Evolutionary conservation across 331 rosid genomes (phyloP).

Genomic region (Acacia concinna): DNA sequence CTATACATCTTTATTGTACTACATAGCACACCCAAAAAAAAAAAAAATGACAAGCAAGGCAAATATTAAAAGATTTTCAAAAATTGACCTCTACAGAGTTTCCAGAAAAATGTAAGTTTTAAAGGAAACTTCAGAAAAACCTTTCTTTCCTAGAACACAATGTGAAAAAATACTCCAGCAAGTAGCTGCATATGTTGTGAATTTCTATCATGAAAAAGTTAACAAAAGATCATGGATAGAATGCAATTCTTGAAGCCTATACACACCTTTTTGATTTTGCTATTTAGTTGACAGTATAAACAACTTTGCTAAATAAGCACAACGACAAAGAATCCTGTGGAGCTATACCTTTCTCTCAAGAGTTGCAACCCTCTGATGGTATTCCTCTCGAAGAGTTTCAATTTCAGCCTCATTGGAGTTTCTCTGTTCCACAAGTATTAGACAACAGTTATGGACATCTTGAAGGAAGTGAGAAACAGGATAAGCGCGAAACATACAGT

Average conservation of each 20-base stretch:
- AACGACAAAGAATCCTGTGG: constrained; percentile 10
- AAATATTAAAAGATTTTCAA: background rate
- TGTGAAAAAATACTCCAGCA: background rate
- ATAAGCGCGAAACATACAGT: background rate
- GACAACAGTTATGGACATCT: constrained; percentile 21
- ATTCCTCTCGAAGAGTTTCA: constrained; percentile 75
- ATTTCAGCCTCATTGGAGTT: constrained; percentile 76
- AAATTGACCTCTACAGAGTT: background rate
- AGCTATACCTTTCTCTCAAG: constrained; percentile 67
- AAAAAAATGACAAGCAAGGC: background rate
- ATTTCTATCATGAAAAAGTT: background rate
- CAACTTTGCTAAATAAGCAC: background rate
- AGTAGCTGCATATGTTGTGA: constrained; percentile 6
- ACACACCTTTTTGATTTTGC: background rate
- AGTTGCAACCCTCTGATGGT: constrained; percentile 73
- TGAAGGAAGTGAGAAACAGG: background rate
- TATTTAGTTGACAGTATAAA: background rate
- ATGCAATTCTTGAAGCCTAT: background rate
- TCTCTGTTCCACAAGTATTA: constrained; percentile 51
- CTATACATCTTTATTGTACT: background rate
- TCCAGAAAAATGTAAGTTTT: background rate
- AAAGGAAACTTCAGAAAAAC: background rate
- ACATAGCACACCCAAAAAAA: background rate
- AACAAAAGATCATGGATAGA: background rate
- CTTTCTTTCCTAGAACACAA: background rate